Evolutionary conservation across 345 rosid genomes (phyloP).

Genomic region (Melaleuca quinquenervia): DNA sequence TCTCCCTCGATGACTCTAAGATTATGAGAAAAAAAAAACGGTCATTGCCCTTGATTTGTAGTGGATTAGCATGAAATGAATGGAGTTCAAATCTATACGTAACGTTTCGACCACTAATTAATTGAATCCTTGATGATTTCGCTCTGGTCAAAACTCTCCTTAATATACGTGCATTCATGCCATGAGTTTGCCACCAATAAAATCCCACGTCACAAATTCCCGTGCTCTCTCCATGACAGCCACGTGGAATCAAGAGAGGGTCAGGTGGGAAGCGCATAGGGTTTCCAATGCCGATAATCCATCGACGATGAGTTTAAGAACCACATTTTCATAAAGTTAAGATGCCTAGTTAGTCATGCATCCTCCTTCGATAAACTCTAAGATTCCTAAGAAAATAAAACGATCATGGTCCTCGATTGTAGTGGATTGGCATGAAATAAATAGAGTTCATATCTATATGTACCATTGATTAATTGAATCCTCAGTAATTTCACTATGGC

Average conservation of each 20-base stretch:
- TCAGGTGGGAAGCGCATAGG: background rate
- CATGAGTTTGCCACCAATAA: no score
- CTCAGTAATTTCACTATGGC: background rate
- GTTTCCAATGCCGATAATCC: background rate
- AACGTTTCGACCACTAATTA: fast-evolving
- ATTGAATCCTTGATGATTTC: background rate
- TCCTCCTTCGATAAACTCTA: no score
- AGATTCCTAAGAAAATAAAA: no score
- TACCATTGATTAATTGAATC: fast-evolving
- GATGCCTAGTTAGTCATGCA: no score
- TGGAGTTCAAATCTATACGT: background rate
- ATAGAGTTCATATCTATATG: background rate
- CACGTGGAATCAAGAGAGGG: background rate
- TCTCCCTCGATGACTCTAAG: no score
- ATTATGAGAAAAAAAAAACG: no score
- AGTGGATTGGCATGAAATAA: background rate
- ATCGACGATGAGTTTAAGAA: no score
- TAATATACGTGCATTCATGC: fast-evolving
- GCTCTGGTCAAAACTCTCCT: background rate
- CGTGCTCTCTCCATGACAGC: fast-evolving
- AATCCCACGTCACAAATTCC: no score
- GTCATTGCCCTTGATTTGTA: no score
- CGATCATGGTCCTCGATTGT: no score
- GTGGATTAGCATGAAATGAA: no score
- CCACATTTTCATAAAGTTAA: no score